Evolutionary conservation across 805 yeast species (phyloP).

Genomic region (Priceomyces castillae): DNA sequence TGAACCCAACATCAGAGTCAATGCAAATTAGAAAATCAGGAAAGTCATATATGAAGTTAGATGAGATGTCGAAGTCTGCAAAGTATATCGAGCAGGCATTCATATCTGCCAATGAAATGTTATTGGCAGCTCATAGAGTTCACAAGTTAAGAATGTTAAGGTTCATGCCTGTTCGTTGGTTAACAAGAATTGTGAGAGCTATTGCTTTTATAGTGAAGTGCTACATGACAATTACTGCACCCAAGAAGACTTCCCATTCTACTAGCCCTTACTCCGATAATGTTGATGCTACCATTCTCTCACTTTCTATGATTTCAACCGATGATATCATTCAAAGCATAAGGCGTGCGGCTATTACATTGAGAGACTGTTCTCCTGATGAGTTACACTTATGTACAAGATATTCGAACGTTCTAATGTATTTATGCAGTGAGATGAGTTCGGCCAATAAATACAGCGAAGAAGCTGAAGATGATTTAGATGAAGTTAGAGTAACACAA

Average conservation of each 20-base stretch:
- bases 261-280: conserved; percentile 20
- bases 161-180: conserved; percentile 92
- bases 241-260: conserved; percentile 24
- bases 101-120: conserved; percentile 76
- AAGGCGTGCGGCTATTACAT: conserved; percentile 66
- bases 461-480: conserved; percentile 2
- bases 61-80: conserved; percentile 70
- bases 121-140: conserved; percentile 67
- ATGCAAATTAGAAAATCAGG: conserved; percentile 14
- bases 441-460: conserved; percentile 30
- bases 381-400: conserved; percentile 80
- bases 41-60: conserved; percentile 46
- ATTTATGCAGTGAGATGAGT: conserved; percentile 72
- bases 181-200: conserved; percentile 78
- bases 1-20: conserved; percentile 41
- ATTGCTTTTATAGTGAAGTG: conserved; percentile 90
- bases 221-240: conserved; percentile 60
- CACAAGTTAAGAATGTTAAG: conserved; percentile 61
- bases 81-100: conserved; percentile 80
- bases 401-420: conserved; percentile 74
- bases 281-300: conserved; percentile 49
- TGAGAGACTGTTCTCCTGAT: conserved; percentile 85
- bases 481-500: not conserved
- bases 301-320: conserved; percentile 61
- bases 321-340: conserved; percentile 69